Evolutionary conservation across 805 yeast genomes (phyloP), one percentile per base, ranked within the genome.

Genomic region (Kluyveromyces starmeri): DNA sequence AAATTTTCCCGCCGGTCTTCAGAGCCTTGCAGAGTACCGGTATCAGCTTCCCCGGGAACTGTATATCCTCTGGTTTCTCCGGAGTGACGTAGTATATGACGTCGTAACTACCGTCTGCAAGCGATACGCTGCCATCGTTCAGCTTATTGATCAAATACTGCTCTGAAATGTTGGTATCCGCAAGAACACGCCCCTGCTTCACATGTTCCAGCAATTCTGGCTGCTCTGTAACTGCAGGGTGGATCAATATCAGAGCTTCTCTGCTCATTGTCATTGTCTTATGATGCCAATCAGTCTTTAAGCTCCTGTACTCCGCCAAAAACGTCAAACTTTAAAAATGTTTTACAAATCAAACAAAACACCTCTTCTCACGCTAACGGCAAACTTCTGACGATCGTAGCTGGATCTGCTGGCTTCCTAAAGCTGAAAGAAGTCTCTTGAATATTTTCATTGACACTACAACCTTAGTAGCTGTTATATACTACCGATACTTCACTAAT

Each of bases 171-270:
- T 41, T 47, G 7, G 63, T 48, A 18, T 51, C 53, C 4, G 64
- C 56, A 20, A 50, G 45, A 21, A 57, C 43, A 4, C 34, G 18
- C 12, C 46, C 39, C 10, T 41, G 39, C 52, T 74, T 73, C 26
- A 61, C 53, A 1, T 41, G 24, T 30, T 60, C 67, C 13, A 77
- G 73, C 13, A 59, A 35, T 4, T 53, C 61, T 28, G 76, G 78
- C 25, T 70, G 67, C 0, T 78, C 71, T 9, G 78, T 82, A 31
- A 73, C 67, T 6, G 82, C 78, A 13, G 85, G 85, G 48, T 78
- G 85, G 35, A 78, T 64, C 32, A 78, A 60, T 18, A 78, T 55
- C 36, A 77, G 56, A 25, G 51, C 51, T 7, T 36, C 36, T 33
- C 44, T 42, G 17, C 36, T 34, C 15, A 23, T 14, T 7, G 39